These are phyloP conservation scores for Geotrichum siamense DNA, from an alignment of 1,139 yeast genomes.

Conservation along the genomic window DNA sequence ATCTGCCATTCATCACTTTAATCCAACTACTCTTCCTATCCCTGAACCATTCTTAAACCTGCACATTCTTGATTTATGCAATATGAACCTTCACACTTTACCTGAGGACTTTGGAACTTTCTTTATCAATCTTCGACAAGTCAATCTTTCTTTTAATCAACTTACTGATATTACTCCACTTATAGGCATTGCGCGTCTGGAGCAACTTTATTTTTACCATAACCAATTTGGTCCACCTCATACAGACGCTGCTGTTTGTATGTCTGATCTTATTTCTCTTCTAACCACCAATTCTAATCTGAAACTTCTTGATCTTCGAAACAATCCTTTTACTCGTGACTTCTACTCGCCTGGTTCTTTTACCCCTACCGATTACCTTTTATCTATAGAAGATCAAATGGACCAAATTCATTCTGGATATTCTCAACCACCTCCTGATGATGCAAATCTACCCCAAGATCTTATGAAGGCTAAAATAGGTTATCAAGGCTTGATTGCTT, in stretches of 20 bases:
- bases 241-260: background rate
- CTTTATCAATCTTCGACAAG: constrained; percentile 31
- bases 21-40: constrained; percentile 15
- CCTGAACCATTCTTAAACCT: constrained; percentile 31
- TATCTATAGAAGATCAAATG: background rate
- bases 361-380: background rate
- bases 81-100: constrained; percentile 24
- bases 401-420: background rate
- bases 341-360: constrained; percentile 24
- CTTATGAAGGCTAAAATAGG: constrained; percentile 2
- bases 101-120: constrained; percentile 27
- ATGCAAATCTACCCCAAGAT: background rate
- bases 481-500: constrained; percentile 11
- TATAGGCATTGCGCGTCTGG: constrained; percentile 28
- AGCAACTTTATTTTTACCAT: constrained; percentile 28
- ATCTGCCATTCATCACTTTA: background rate
- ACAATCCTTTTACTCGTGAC: constrained; percentile 30
- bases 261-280: constrained; percentile 19
- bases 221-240: constrained; percentile 21
- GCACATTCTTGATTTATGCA: constrained; percentile 31
- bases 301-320: constrained; percentile 30
- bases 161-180: constrained; percentile 26
- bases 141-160: constrained; percentile 32
- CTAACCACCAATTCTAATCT: constrained; percentile 25
- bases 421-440: background rate